Evolutionary conservation across 768 basidiomycete species (phyloP), one percentile per base, ranked within the genome.

Genomic region (Russula emetica): DNA sequence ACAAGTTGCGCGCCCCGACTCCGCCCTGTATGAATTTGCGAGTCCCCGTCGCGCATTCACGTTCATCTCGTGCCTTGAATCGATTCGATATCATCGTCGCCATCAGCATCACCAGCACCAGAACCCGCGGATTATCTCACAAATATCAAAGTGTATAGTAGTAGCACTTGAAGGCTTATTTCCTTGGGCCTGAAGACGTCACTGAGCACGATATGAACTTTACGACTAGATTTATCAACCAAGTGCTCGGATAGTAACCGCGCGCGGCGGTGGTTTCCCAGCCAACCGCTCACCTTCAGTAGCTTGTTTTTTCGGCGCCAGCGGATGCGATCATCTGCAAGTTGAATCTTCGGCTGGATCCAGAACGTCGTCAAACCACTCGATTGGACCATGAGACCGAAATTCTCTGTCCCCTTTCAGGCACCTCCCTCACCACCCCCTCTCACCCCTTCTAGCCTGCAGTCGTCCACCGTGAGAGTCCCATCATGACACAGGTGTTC

Each of bases 41-140:
- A 14, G 47, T 55, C 36, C 45, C 22, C 16, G 11, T 45, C n/a
- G 32, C 53, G 13, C 38, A 40, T 16, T 40, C 14, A 40, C 6
- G 18, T n/a, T 11, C 32, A 11, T 9, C 1, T n/a, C 62, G 49
- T 22, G 10, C 38, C 13, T 24, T 40, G 14, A 40, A 18, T 40
- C 38, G 38, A 40, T 18, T 18, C 38, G 38, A 40, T 40, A 40
- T 40, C 16, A 2, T 40, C 38, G 38, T 40, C 16, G 16, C 18
- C 49, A n/a, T 59, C 30, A 53, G n/a, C 44, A n/a, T n/a, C 44
- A n/a, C n/a, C n/a, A n/a, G 18, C 53, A 44, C 50, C 58, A 28
- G 55, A 42, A 36, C 38, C 58, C 58, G 63, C 58, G 47, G 63
- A 18, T 55, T 34, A 55, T 60, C n/a, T 47, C 45, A 4, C 44